A percentile compares a stretch with the other conserved stretches of the same genome.
Conservation (phyloP, 2,329 filamentous ascomycete genomes). For the Trichoderma asperellum region DNA sequence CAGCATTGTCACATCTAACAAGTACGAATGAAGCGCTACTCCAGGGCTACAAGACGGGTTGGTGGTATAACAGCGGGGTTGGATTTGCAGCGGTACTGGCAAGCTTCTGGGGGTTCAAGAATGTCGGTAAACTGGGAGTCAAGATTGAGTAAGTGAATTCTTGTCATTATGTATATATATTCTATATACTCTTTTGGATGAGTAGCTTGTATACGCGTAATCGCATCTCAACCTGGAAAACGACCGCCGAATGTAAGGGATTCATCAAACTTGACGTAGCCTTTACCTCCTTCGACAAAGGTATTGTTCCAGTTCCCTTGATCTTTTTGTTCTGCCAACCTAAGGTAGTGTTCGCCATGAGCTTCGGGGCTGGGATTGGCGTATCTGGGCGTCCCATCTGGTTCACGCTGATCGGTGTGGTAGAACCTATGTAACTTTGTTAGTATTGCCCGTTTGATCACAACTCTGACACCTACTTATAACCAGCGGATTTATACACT, state of each 20-base stretch:
- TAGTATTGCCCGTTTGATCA: neutral
- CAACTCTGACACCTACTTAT: neutral
- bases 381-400: neutral
- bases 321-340: neutral
- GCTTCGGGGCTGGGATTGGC: neutral
- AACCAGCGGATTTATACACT: neutral
- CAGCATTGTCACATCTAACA: neutral
- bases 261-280: constrained; percentile 16
- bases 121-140: neutral
- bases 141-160: neutral
- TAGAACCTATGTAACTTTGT: constrained; percentile 1
- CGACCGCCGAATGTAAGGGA: neutral
- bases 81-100: neutral
- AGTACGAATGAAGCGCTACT: neutral
- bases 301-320: constrained; percentile 18
- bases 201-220: neutral
- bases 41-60: neutral
- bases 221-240: neutral
- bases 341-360: neutral
- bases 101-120: neutral
- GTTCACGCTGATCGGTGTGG: neutral
- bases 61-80: neutral
- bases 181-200: neutral
- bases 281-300: constrained; percentile 8
- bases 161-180: neutral